Conservation (phyloP, 2,329 filamentous ascomycete species). For the Amesomyces nigricolor region DNA sequence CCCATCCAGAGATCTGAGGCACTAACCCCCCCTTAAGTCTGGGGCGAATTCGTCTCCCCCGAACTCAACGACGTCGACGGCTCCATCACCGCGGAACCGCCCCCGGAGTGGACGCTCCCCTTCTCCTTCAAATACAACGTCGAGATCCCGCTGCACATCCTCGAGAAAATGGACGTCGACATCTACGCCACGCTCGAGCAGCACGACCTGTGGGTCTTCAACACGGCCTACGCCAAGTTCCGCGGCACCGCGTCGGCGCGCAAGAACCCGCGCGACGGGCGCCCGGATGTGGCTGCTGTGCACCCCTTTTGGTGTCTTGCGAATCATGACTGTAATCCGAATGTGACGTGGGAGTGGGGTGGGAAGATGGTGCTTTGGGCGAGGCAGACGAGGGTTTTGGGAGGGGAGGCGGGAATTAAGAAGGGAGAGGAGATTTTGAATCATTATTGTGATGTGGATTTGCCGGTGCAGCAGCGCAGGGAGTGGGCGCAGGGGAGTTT, state of each 20-base stretch:
- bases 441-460: slow-evolving; percentile 84
- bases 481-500: slow-evolving; percentile 87
- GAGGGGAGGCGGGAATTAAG: slow-evolving; percentile 52
- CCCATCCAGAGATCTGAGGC: background rate
- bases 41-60: slow-evolving; percentile 59
- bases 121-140: slow-evolving; percentile 76
- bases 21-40: slow-evolving; percentile 36
- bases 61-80: slow-evolving; percentile 48
- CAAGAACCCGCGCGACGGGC: slow-evolving; percentile 68
- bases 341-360: slow-evolving; percentile 91
- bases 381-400: slow-evolving; percentile 51
- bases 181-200: slow-evolving; percentile 55
- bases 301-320: slow-evolving; percentile 95
- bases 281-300: slow-evolving; percentile 86
- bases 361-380: slow-evolving; percentile 68
- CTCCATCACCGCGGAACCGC: slow-evolving; percentile 49
- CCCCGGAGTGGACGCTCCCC: slow-evolving; percentile 62
- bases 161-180: slow-evolving; percentile 81
- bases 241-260: slow-evolving; percentile 85
- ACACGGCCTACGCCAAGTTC: slow-evolving; percentile 90
- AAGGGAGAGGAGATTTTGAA: slow-evolving; percentile 82
- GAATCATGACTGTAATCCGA: slow-evolving; percentile 94
- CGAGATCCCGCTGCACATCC: slow-evolving; percentile 65
- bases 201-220: slow-evolving; percentile 77
- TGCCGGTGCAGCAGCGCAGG: slow-evolving; percentile 72